Conservation (phyloP, 768 basidiomycete genomes). For the Leccinum barrowsii region DNA sequence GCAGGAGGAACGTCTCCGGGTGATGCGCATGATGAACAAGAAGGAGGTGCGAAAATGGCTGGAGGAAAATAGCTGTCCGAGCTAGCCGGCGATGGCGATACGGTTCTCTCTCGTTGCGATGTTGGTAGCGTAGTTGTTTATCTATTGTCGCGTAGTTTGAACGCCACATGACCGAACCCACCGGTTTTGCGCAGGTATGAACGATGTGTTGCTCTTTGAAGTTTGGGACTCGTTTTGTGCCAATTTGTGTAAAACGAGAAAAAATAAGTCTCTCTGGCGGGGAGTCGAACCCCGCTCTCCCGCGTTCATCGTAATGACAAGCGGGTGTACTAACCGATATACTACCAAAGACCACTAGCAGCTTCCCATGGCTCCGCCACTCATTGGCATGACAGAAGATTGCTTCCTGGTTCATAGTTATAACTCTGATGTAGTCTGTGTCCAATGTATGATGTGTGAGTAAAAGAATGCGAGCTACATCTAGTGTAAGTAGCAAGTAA, state of each 20-base stretch:
- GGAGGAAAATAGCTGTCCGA: constrained; percentile 44
- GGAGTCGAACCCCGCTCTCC: constrained; percentile 45
- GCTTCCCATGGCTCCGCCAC: too few species aligned
- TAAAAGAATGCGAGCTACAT: too few species aligned
- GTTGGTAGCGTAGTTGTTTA: neutral
- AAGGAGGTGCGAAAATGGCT: constrained; percentile 82
- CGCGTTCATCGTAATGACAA: constrained; percentile 38
- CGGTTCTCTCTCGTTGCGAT: neutral
- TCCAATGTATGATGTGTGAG: too few species aligned
- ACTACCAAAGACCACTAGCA: constrained; percentile 37
- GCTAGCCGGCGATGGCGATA: constrained; percentile 4
- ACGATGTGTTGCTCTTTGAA: neutral
- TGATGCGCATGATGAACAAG: constrained; percentile 62
- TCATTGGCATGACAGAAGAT: too few species aligned
- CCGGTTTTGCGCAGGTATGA: neutral
- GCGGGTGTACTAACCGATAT: constrained; percentile 53
- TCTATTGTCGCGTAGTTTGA: neutral
- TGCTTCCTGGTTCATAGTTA: too few species aligned
- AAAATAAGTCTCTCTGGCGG: constrained; percentile 39
- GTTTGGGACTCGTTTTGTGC: neutral
- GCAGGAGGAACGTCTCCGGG: constrained; percentile 42
- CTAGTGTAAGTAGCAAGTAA: too few species aligned
- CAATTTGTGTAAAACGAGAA: neutral
- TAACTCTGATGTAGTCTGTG: too few species aligned
- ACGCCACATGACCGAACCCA: neutral